A percentile compares a stretch with the other conserved stretches of the same genome.
phyloP scores from a whole-genome alignment of 306 rosid genomes.

The Medicago lupulina region DNA sequence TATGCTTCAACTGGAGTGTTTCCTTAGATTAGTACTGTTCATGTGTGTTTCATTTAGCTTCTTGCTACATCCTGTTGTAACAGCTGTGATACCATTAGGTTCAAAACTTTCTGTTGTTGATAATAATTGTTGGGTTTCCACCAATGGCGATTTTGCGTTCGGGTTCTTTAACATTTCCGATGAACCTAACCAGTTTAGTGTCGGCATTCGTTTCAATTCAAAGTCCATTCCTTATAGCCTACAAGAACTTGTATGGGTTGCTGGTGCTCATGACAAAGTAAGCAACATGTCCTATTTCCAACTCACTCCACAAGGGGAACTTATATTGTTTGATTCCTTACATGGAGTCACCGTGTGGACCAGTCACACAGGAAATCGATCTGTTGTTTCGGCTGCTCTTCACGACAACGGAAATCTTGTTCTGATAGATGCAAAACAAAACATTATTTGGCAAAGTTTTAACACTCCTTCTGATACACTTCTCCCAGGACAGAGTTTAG shows the following conservation, averaged over 20 bases:
- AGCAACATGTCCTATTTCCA: slow-evolving; percentile 67
- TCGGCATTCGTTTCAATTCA: slow-evolving; percentile 72
- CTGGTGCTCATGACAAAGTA: slow-evolving; percentile 63
- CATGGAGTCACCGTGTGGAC: slow-evolving; percentile 55
- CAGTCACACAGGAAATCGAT: slow-evolving; percentile 51
- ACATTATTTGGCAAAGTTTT: slow-evolving; percentile 78
- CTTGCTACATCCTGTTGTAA: slow-evolving; percentile 50
- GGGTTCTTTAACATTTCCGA: slow-evolving; percentile 65
- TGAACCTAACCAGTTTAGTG: slow-evolving; percentile 60
- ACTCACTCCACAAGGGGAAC: slow-evolving; percentile 62
- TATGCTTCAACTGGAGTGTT: slow-evolving; percentile 58
- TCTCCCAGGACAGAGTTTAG: slow-evolving; percentile 77
- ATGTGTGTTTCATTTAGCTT: slow-evolving; percentile 51
- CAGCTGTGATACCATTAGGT: slow-evolving; percentile 66
- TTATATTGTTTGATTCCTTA: slow-evolving; percentile 62
- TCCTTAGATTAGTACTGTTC: slow-evolving; percentile 46
- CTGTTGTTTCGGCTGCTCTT: slow-evolving; percentile 68
- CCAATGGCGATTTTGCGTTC: slow-evolving; percentile 74
- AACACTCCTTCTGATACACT: slow-evolving; percentile 74
- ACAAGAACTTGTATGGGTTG: slow-evolving; percentile 71
- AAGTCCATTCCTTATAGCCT: slow-evolving; percentile 57
- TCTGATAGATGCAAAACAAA: slow-evolving; percentile 52
- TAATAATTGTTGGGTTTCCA: slow-evolving; percentile 65
- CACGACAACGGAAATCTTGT: slow-evolving; percentile 75
- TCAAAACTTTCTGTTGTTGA: slow-evolving; percentile 64